phyloP scores from a whole-genome alignment of 768 basidiomycete species.

The Collybiopsis confluens region DNA sequence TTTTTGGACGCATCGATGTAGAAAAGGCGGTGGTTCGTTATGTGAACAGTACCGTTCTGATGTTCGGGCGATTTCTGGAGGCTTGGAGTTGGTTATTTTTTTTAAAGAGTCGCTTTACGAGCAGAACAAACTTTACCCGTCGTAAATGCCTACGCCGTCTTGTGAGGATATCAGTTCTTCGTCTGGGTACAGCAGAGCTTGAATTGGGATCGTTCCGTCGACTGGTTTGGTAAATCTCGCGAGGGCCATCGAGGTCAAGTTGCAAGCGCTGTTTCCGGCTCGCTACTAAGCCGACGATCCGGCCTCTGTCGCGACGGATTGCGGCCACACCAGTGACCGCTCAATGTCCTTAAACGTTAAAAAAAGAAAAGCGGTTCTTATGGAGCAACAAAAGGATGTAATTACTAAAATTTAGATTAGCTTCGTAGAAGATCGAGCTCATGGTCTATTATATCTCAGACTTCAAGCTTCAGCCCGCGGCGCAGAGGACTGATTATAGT shows the following conservation, averaged over 20 bases:
- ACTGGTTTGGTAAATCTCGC: conserved; percentile 51
- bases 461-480: too few relatives aligned
- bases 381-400: too few relatives aligned
- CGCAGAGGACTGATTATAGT: too few relatives aligned
- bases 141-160: conserved; percentile 84
- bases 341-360: too few relatives aligned
- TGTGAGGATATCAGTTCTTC: conserved; percentile 74
- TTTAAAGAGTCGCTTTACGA: neutral
- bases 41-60: conserved; percentile 66
- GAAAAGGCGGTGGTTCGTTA: conserved; percentile 83
- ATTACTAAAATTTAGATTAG: too few relatives aligned
- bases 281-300: too few relatives aligned
- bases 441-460: too few relatives aligned
- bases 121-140: conserved; percentile 58
- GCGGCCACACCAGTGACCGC: too few relatives aligned
- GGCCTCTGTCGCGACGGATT: too few relatives aligned
- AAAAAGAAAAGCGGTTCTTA: too few relatives aligned
- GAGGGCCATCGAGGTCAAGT: conserved; percentile 38
- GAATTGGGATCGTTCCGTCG: conserved; percentile 77
- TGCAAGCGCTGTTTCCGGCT: too few relatives aligned
- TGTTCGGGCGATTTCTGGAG: conserved; percentile 79
- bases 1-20: conserved; percentile 60
- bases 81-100: conserved; percentile 43
- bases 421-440: too few relatives aligned
- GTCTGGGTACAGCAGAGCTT: conserved; percentile 73